A percentile compares a stretch with the other conserved stretches of the same genome.
Evolutionary conservation across 1,139 yeast genomes (phyloP).

Genomic region (Pichiaceae sp.): DNA sequence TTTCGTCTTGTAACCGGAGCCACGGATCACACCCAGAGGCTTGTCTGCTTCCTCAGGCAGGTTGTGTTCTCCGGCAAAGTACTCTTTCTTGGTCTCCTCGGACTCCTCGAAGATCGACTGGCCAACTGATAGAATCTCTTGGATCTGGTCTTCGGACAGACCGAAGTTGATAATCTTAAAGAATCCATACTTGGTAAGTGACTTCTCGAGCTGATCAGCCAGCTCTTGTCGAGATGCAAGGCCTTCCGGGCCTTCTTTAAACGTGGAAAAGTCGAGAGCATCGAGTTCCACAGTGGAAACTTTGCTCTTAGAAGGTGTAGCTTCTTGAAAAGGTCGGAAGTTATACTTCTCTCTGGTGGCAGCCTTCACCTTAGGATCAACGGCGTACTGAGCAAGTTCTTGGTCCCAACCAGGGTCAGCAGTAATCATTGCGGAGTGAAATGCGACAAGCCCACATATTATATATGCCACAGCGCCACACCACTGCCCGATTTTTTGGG

Average conservation of each 20-base stretch:
- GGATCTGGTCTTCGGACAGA: constrained; percentile 23
- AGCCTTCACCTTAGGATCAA: constrained; percentile 2
- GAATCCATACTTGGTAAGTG: constrained; percentile 37
- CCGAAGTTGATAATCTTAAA: constrained; percentile 35
- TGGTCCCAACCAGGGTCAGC: no score
- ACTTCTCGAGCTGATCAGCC: constrained; percentile 28
- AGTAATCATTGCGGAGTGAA: no score
- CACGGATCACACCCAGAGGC: constrained; percentile 35
- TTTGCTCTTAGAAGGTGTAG: no score
- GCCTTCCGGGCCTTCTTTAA: constrained; percentile 13
- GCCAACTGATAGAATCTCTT: constrained; percentile 28
- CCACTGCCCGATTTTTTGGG: no score
- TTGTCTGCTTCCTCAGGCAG: constrained; percentile 18
- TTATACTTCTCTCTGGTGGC: constrained; percentile 10
- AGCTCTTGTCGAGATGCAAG: constrained; percentile 22
- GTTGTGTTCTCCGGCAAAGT: constrained; percentile 31
- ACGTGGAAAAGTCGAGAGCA: constrained; percentile 29
- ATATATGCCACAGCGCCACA: no score
- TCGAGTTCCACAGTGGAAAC: constrained; percentile 19
- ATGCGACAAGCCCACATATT: no score
- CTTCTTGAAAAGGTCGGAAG: constrained; percentile 10
- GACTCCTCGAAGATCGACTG: constrained; percentile 30
- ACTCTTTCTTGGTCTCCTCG: constrained; percentile 31
- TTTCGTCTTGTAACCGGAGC: constrained; percentile 38
- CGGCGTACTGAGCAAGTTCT: not conserved